Base-by-base conservation (phyloP, 768 basidiomycete genomes). In the Podaxis pistillaris region DNA sequence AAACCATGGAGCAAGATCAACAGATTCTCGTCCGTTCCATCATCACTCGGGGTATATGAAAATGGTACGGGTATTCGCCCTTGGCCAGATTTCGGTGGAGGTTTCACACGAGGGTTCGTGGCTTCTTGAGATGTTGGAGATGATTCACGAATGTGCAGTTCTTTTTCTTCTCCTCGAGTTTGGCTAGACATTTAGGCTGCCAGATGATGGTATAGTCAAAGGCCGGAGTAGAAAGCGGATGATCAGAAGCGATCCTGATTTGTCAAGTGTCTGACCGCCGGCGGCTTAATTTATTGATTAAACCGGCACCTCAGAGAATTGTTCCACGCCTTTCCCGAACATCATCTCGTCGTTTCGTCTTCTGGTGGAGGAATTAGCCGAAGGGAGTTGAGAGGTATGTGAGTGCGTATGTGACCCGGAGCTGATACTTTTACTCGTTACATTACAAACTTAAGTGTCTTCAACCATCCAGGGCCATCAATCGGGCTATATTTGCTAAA, bases 11-110 rank as follows among this genome's bases (percentile, higher is more conserved):
- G 77, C 36, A 96, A 79, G 63, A 96, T 81, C 24, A 96, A 74
- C 17, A 96, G 74, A 72, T 96, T 96, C 72, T 93, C 89, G 67
- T 96, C 93, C 8, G 86, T 89, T 49, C 92, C 92, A 71, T 95
- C 92, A 63, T 87, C 81, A 64, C 92, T 93, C 13, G 92, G 79
- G 4, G 76, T 64, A 72, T 95, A 96, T 2, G 76, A 77, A 72
- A 89, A 91, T 19, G 83, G 82, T 17, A 84, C 79, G 1, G 83
- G 76, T 49, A 89, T 78, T 17, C 70, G 71, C 13, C 76, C 71
- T 5, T 72, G 65, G 9, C 59, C 49, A 33, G 54, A 62, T 41
- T 75, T 76, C 0, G 89, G 90, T 1, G 75, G 59, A 2, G 77
- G 78, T 72, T 90, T 91, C 40, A 74, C 70, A 41, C 71, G 75